Conservation (phyloP, 2,329 filamentous ascomycete species). For the Pseudocercospora pini-densiflorae region DNA sequence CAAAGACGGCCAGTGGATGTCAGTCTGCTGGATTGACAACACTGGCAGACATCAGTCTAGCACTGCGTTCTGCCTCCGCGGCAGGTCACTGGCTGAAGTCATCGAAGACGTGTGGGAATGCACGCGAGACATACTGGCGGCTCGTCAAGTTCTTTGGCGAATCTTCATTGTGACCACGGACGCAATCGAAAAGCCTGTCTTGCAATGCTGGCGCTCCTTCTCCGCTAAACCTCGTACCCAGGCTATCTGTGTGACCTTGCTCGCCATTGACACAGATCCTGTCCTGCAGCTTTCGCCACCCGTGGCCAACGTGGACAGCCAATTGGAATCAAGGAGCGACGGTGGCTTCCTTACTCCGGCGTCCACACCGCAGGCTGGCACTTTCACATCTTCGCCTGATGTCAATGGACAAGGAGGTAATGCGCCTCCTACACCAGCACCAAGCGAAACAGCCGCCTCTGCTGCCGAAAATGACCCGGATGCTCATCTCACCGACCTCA, state of each 20-base stretch:
- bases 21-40: slow-evolving; percentile 80
- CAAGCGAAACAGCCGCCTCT: slow-evolving; percentile 50
- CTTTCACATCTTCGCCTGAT: slow-evolving; percentile 38
- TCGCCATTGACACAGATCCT: slow-evolving; percentile 28
- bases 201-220: slow-evolving; percentile 33
- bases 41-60: slow-evolving; percentile 74
- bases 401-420: slow-evolving; percentile 29
- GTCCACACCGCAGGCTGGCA: slow-evolving; percentile 60
- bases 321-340: slow-evolving; percentile 27
- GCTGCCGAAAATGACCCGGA: slow-evolving; percentile 62
- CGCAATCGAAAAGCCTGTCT: slow-evolving; percentile 22
- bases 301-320: slow-evolving; percentile 6
- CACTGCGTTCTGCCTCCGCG: slow-evolving; percentile 71
- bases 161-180: slow-evolving; percentile 64
- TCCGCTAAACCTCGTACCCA: slow-evolving; percentile 43
- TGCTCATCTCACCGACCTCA: slow-evolving; percentile 70
- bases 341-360: slow-evolving; percentile 62
- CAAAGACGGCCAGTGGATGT: slow-evolving; percentile 76
- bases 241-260: slow-evolving; percentile 39
- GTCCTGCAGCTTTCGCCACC: slow-evolving; percentile 29
- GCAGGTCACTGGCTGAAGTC: slow-evolving; percentile 67
- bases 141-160: slow-evolving; percentile 75
- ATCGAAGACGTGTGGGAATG: slow-evolving; percentile 78
- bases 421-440: slow-evolving; percentile 48
- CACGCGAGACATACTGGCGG: slow-evolving; percentile 70